Evolutionary conservation across 306 rosid genomes (phyloP), one percentile per base, ranked within the genome.

Genomic region (Luffa aegyptiaca): DNA sequence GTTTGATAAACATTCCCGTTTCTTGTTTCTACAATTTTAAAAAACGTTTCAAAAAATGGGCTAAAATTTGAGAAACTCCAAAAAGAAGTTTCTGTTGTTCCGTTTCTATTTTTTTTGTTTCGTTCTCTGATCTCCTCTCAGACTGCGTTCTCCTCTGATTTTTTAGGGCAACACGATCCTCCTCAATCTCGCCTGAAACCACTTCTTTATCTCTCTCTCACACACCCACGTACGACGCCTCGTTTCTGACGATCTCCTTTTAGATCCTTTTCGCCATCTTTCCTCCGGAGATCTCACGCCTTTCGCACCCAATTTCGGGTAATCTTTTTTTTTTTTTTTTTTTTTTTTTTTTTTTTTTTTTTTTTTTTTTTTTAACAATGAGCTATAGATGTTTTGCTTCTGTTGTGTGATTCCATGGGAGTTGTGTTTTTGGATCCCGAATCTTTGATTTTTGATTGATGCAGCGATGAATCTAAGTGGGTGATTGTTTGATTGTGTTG

Each of bases 241-340:
- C 82, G 45, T 78, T 75, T 83, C 80, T 76, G 92, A 80, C 98
- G 98, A 88, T 90, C 93, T 89, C 89, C 52, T 78, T 45, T 35
- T 76, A 14, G 82, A 82, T 71, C 81, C 72, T 77, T 12, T 52
- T 83, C 61, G 18, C 16, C 77, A 5, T 44, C 81, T 62, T 11
- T 51, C 26, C 55, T 79, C 63, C 73, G 64, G 81, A 65, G 87
- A 78, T 86, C 86, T 82, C 80, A 72, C 49, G 12, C 20, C 35
- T 69, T 70, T 44, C 51, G 8, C 80, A 37, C 36, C 59, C 31
- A 18, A n/a, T 39, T 79, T 45, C 88, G 14, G 94, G 96, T 92
- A 89, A 71, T 57, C n/a, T n/a, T n/a, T n/a, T n/a, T n/a, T n/a
- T n/a, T n/a, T n/a, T n/a, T n/a, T n/a, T n/a, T n/a, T n/a, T n/a